Evolutionary conservation across 164 flowering plant species (phyloP).

Genomic region (Paratinospora sagittata): DNA sequence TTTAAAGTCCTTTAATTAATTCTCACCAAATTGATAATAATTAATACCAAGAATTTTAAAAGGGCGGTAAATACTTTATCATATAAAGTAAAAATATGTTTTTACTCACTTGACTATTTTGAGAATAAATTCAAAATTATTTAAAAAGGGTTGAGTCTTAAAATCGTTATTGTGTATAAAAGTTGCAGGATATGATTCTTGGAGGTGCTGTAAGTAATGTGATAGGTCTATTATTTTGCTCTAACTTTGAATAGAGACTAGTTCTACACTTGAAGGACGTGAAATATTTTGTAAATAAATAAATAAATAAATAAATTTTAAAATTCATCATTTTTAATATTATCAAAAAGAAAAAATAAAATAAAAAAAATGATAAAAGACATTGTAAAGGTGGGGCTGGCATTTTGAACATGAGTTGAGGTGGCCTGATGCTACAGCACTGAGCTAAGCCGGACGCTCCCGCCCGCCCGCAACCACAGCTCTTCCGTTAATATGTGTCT

Average conservation of each 20-base stretch:
- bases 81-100: too few species aligned
- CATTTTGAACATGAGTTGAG: neutral
- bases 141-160: neutral
- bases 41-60: neutral
- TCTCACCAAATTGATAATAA: too few species aligned
- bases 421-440: neutral
- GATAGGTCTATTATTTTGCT: too few species aligned
- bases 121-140: too few species aligned
- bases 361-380: neutral
- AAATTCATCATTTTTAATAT: too few species aligned
- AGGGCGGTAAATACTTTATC: neutral
- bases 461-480: neutral
- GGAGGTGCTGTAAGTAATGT: too few species aligned
- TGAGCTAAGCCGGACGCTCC: neutral
- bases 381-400: neutral
- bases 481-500: too few species aligned
- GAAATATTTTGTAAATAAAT: neutral
- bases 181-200: too few species aligned
- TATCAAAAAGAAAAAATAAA: neutral
- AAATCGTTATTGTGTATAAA: too few species aligned
- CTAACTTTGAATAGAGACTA: neutral
- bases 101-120: neutral
- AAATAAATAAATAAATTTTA: neutral
- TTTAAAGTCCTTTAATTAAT: too few species aligned
- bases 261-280: neutral